phyloP scores from a whole-genome alignment of 371 early-diverging fungal genomes.

The Zopfochytrium polystomum region DNA sequence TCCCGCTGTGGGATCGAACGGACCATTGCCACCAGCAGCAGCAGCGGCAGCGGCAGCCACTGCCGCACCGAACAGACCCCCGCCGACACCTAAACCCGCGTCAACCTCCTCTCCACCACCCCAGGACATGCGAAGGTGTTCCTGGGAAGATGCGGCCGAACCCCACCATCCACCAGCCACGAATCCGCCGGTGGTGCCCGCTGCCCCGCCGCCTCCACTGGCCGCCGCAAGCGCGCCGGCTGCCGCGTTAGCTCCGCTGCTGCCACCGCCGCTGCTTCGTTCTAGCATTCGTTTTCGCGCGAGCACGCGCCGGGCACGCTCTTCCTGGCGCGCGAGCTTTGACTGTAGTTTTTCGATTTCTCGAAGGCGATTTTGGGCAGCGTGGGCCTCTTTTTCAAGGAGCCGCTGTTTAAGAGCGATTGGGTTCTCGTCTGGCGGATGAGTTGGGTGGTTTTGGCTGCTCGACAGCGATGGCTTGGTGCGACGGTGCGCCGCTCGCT shows the following conservation, averaged over 20 bases:
- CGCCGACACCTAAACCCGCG: neutral
- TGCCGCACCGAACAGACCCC: neutral
- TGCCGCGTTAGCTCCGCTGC: too few species aligned
- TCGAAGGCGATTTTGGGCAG: constrained; percentile 35
- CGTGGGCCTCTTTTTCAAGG: constrained; percentile 38
- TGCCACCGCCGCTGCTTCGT: too few species aligned
- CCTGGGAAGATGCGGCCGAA: constrained; percentile 36
- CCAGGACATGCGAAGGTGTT: constrained; percentile 35
- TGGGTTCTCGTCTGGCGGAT: constrained; percentile 28
- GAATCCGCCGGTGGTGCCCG: too few species aligned
- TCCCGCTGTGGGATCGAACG: too few species aligned
- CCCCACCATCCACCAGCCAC: too few species aligned
- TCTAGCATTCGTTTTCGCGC: constrained; percentile 43
- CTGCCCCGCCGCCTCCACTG: too few species aligned
- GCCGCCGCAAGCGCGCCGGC: too few species aligned
- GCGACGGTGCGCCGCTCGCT: constrained; percentile 17
- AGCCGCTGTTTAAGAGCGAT: constrained; percentile 37
- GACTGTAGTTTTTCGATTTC: constrained; percentile 44
- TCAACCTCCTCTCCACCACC: constrained; percentile 30
- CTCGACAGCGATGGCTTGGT: constrained; percentile 27
- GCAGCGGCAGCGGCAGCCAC: constrained; percentile 8
- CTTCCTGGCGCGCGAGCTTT: constrained; percentile 44
- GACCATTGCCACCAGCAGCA: constrained; percentile 10
- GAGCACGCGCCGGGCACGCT: constrained; percentile 39
- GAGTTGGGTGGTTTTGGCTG: neutral